A percentile compares a stretch with the other conserved stretches of the same genome.
Evolutionary conservation across 768 basidiomycete genomes (phyloP).

Genomic region (Pisolithus orientalis): DNA sequence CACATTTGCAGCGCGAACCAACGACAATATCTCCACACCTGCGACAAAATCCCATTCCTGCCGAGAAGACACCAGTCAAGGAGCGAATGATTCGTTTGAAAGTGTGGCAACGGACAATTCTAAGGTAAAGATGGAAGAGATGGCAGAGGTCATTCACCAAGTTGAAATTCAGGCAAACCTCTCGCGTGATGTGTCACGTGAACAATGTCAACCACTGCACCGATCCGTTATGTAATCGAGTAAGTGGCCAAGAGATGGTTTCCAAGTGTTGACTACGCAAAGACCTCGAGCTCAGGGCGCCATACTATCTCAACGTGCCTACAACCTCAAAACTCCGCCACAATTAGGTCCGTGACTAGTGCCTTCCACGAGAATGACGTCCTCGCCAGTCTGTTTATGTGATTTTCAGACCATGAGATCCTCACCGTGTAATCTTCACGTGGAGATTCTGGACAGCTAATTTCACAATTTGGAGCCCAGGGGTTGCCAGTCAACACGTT

Average conservation of each 20-base stretch:
- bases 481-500: conserved; percentile 65
- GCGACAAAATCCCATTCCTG: conserved; percentile 74
- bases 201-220: background rate
- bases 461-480: conserved; percentile 18
- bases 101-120: background rate
- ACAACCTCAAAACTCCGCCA: no score
- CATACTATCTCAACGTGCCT: no score
- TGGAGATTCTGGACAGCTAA: background rate
- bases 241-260: background rate
- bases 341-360: no score
- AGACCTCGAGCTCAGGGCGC: background rate
- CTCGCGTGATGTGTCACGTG: conserved; percentile 6
- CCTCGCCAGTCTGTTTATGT: no score
- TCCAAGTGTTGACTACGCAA: background rate
- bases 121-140: no score
- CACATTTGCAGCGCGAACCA: conserved; percentile 70
- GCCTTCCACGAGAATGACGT: no score
- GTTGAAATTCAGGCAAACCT: no score
- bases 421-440: no score
- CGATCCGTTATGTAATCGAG: background rate
- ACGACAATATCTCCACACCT: conserved; percentile 80
- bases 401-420: background rate
- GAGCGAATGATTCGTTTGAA: background rate
- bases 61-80: background rate
- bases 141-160: no score